Conservation (phyloP, 2,329 filamentous ascomycete genomes). For the Monilinia laxa region DNA sequence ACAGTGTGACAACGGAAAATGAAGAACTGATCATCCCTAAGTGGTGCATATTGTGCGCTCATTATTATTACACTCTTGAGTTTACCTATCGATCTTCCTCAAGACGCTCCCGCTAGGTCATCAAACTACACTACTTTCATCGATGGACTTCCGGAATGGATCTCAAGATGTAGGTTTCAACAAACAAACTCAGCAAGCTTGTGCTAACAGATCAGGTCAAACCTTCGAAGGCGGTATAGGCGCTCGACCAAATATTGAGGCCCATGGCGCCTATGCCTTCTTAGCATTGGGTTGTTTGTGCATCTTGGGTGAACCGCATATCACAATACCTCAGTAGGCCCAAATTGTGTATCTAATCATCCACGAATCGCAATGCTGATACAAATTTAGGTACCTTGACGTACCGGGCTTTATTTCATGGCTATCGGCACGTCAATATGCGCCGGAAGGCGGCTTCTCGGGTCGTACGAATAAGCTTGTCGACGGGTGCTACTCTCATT, state of each 20-base stretch:
- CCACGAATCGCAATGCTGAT: constrained; percentile 26
- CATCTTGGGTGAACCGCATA: constrained; percentile 76
- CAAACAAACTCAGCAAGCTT: neutral
- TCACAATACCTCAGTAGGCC: constrained; percentile 68
- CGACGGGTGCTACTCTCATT: constrained; percentile 97
- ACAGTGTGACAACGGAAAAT: neutral
- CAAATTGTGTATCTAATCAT: constrained; percentile 1
- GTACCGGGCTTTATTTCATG: constrained; percentile 76
- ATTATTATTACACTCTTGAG: constrained; percentile 80
- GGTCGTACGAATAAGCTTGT: constrained; percentile 97
- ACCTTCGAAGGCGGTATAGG: constrained; percentile 94
- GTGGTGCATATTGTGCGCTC: constrained; percentile 89
- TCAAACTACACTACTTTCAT: constrained; percentile 65
- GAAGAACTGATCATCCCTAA: constrained; percentile 42
- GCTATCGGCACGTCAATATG: constrained; percentile 86
- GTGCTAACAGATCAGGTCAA: constrained; percentile 59
- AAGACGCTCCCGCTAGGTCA: constrained; percentile 65
- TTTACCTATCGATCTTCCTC: constrained; percentile 75
- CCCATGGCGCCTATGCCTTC: constrained; percentile 95
- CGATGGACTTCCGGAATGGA: constrained; percentile 73
- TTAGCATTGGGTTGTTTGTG: constrained; percentile 87
- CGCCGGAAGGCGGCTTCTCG: constrained; percentile 87
- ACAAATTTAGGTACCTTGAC: constrained; percentile 64
- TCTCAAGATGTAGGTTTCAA: constrained; percentile 68
- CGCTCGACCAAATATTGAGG: constrained; percentile 80